Conservation (phyloP, 2,329 filamentous ascomycete species). For the Fusarium sp. region DNA sequence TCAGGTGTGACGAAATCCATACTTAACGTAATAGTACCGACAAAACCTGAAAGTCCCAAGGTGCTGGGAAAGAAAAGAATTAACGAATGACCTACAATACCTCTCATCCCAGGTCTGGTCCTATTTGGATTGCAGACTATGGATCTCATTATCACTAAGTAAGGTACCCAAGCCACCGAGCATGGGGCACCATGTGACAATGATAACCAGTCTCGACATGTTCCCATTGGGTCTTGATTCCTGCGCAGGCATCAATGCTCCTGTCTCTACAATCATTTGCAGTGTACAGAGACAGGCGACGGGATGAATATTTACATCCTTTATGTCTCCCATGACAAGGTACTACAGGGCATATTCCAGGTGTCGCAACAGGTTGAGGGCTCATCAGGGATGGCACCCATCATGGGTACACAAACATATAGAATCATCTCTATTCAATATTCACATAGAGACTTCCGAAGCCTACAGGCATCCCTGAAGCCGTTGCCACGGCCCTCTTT, state of each 20-base stretch:
- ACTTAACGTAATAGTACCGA: not conserved
- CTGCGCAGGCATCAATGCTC: not conserved
- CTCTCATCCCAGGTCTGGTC: not conserved
- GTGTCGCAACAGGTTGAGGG: not conserved
- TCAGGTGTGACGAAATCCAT: not conserved
- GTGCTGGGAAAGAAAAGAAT: not conserved
- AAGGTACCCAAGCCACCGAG: not conserved
- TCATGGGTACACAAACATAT: not conserved
- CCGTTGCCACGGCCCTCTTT: conserved; percentile 41
- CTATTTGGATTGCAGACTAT: not conserved
- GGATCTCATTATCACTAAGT: not conserved
- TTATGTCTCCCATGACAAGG: not conserved
- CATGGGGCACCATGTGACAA: not conserved
- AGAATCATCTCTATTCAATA: conserved; percentile 45
- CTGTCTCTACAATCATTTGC: not conserved
- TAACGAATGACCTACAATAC: not conserved
- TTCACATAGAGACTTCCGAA: conserved; percentile 36
- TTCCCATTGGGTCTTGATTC: not conserved
- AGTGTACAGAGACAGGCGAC: not conserved
- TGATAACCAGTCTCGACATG: not conserved
- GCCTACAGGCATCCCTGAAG: conserved; percentile 44
- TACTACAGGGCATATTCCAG: not conserved
- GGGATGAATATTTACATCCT: not conserved
- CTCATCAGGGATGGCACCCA: not conserved
- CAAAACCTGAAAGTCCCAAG: not conserved